Conservation (phyloP, 164 flowering plant genomes). For the Hamamelis virginiana region DNA sequence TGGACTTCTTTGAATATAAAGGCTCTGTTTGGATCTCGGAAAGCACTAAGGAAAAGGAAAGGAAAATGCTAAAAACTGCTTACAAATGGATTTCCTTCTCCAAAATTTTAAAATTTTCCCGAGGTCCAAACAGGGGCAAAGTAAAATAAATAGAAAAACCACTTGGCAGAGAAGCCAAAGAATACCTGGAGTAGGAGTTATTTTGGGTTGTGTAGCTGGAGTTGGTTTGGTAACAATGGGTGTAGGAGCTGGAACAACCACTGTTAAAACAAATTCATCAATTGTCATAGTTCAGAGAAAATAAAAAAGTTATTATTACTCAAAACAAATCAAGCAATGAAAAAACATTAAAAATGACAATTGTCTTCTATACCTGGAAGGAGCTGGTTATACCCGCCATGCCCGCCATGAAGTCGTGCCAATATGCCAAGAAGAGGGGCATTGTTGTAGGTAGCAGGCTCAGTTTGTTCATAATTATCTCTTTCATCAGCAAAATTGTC, state of each 20-base stretch:
- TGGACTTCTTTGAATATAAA: too few species aligned
- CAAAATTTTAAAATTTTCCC: too few species aligned
- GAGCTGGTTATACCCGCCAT: conserved; percentile 66
- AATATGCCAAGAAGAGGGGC: conserved; percentile 85
- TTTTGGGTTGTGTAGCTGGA: conserved; percentile 33
- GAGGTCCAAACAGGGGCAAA: too few species aligned
- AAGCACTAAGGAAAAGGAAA: too few species aligned
- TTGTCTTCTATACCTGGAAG: conserved; percentile 63
- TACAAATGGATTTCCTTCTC: too few species aligned
- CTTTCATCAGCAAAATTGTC: conserved; percentile 91
- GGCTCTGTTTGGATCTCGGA: too few species aligned
- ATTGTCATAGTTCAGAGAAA: neutral
- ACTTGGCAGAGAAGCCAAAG: neutral
- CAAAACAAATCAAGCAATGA: too few species aligned
- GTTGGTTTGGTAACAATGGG: conserved; percentile 28
- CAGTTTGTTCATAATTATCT: conserved; percentile 89
- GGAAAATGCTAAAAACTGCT: too few species aligned
- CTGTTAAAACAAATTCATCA: conserved; percentile 24
- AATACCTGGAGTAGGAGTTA: conserved; percentile 53
- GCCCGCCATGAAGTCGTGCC: conserved; percentile 69
- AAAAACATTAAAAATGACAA: neutral
- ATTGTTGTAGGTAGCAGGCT: conserved; percentile 97
- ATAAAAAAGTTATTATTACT: too few species aligned
- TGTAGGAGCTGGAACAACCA: conserved; percentile 34
- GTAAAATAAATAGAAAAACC: too few species aligned